phyloP scores from a whole-genome alignment of 345 rosid species.

The Bruguiera parviflora region DNA sequence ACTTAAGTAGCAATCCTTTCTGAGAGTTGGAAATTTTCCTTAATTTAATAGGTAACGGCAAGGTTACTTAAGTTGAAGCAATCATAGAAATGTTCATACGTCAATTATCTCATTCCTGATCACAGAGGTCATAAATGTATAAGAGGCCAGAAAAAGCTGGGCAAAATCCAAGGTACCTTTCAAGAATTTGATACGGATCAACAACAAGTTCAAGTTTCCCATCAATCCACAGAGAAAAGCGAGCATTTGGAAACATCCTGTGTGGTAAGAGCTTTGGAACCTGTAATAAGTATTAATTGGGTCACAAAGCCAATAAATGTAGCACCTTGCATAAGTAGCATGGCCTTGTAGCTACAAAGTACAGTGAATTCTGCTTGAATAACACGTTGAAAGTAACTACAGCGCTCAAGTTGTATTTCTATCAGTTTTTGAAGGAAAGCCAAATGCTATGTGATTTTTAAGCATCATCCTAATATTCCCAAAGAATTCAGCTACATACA shows the following conservation, averaged over 20 bases:
- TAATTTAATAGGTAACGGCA: no score
- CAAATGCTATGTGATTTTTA: not conserved
- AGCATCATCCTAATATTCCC: not conserved
- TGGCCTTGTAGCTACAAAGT: not conserved
- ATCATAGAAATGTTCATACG: not conserved
- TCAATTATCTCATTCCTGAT: not conserved
- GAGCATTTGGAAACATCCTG: slow-evolving; percentile 90
- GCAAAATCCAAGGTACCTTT: slow-evolving; percentile 48
- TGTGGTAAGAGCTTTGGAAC: slow-evolving; percentile 76
- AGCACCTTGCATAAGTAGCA: not conserved
- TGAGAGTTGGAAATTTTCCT: no score
- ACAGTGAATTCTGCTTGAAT: not conserved
- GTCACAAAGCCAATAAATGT: slow-evolving; percentile 21
- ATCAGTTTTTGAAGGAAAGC: not conserved
- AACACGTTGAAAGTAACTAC: not conserved
- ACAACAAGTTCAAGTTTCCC: slow-evolving; percentile 95
- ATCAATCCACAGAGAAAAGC: slow-evolving; percentile 93
- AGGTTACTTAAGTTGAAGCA: not conserved
- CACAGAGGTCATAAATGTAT: not conserved
- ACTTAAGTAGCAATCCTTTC: no score
- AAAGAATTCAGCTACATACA: not conserved
- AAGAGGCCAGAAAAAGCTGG: not conserved
- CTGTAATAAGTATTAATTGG: slow-evolving; percentile 34
- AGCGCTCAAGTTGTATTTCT: slow-evolving; percentile 1
- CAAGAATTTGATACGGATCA: slow-evolving; percentile 96